phyloP scores from a whole-genome alignment of 2,329 filamentous ascomycete species.

The Alternaria alternata region DNA sequence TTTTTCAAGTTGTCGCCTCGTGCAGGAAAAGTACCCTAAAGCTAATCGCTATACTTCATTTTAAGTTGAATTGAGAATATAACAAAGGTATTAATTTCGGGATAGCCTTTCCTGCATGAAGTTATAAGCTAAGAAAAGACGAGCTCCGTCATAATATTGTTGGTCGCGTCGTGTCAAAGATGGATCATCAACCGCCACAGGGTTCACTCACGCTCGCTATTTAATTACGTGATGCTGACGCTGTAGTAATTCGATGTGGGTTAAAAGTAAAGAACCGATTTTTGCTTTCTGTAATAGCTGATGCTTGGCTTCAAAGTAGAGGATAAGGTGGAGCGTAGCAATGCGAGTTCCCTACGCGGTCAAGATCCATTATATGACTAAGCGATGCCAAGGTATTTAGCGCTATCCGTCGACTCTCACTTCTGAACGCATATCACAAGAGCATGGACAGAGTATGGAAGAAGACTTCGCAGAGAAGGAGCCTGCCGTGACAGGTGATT shows the following conservation, averaged over 20 bases:
- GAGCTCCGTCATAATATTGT: conserved; percentile 9
- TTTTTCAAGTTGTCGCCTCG: too few species aligned
- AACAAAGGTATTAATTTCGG: not conserved
- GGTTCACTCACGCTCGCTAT: conserved; percentile 7
- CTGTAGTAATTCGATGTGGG: not conserved
- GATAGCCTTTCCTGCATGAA: not conserved
- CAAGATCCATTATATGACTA: conserved; percentile 17
- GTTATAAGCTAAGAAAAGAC: not conserved
- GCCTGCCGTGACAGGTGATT: not conserved
- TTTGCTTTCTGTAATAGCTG: conserved; percentile 1
- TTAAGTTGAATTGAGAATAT: too few species aligned
- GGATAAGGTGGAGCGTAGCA: conserved; percentile 20
- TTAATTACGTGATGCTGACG: not conserved
- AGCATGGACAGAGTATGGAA: not conserved
- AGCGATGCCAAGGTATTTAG: conserved; percentile 19
- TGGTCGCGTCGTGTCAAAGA: conserved; percentile 10
- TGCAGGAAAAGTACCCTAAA: too few species aligned
- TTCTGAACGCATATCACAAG: not conserved
- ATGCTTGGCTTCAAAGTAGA: conserved; percentile 14
- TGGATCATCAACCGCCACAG: conserved; percentile 8
- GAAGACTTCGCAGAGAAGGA: not conserved
- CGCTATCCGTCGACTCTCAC: not conserved
- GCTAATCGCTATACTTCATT: too few species aligned
- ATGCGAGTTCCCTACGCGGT: conserved; percentile 14
- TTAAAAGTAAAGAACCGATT: not conserved